Percentiles rank a stretch among this genome's conserved stretches.
Conservation (phyloP, 164 flowering plant species). For the Stephania yunnanensis region DNA sequence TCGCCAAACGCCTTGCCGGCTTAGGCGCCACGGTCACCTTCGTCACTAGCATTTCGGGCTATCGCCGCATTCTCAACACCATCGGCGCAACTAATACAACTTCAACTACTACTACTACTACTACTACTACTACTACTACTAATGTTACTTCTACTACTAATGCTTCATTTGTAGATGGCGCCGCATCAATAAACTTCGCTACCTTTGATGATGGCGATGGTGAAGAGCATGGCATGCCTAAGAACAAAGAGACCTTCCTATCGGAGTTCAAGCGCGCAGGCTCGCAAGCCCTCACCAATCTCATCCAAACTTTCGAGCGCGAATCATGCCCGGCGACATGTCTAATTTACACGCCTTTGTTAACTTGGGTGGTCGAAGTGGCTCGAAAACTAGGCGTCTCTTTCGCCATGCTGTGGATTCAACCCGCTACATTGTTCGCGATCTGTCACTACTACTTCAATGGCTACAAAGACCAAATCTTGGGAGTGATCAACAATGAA, state of each 20-base stretch:
- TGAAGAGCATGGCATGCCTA: neutral
- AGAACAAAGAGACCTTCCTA: conserved; percentile 1
- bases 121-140: too few species aligned
- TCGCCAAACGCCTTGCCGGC: conserved; percentile 30
- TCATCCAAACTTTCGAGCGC: neutral
- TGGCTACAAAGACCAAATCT: too few species aligned
- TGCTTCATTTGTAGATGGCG: neutral
- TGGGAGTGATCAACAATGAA: too few species aligned
- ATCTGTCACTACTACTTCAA: too few species aligned
- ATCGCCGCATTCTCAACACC: conserved; percentile 8
- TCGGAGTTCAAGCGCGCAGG: conserved; percentile 13
- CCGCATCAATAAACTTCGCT: conserved; percentile 11
- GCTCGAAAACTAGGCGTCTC: conserved; percentile 27
- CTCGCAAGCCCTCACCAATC: conserved; percentile 7
- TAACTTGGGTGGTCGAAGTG: conserved; percentile 46
- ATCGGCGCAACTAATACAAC: neutral
- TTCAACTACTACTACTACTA: too few species aligned
- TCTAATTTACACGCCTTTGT: conserved; percentile 31
- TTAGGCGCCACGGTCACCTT: conserved; percentile 31
- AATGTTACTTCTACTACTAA: too few species aligned
- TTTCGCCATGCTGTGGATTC: conserved; percentile 10
- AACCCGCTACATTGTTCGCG: too few species aligned
- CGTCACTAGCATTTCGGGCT: conserved; percentile 22
- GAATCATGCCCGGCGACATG: conserved; percentile 25
- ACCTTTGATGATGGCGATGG: conserved; percentile 32